Conservation (phyloP, 1,284 basidiomycete genomes). For the Ganoderma multipileum region DNA sequence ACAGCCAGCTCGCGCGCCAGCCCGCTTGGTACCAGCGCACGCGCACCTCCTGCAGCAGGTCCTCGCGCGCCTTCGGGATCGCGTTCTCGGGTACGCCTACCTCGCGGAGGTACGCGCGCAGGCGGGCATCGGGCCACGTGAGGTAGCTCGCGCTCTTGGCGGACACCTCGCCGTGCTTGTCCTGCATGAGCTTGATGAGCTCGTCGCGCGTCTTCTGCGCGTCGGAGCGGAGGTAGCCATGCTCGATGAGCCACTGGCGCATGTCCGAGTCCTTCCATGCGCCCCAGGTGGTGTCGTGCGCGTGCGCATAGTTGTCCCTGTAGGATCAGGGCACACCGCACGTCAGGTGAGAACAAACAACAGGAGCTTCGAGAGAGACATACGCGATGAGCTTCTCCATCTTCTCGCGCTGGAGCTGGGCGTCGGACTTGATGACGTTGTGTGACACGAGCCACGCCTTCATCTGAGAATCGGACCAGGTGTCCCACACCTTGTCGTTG, state of each 20-base stretch:
- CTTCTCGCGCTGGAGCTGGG: conserved; percentile 77
- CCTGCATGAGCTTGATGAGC: conserved; percentile 69
- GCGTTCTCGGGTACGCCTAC: conserved; percentile 70
- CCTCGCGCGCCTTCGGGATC: conserved; percentile 67
- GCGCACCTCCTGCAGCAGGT: conserved; percentile 80
- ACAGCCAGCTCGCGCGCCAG: conserved; percentile 63
- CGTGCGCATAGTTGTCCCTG: conserved; percentile 79
- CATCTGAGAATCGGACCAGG: conserved; percentile 76
- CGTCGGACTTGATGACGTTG: conserved; percentile 72
- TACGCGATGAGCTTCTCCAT: conserved; percentile 75
- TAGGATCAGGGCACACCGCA: neutral
- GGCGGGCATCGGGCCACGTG: conserved; percentile 89
- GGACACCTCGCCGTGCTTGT: conserved; percentile 59
- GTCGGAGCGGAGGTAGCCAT: conserved; percentile 76
- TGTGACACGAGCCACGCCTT: conserved; percentile 78
- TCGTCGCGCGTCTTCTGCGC: conserved; percentile 77
- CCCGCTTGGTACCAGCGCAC: conserved; percentile 64
- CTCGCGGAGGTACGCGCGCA: conserved; percentile 83
- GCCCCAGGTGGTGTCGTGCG: conserved; percentile 71
- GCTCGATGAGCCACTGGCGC: conserved; percentile 77
- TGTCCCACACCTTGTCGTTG: conserved; percentile 65
- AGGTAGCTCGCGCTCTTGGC: conserved; percentile 67
- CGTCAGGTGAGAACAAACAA: neutral
- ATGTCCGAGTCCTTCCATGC: conserved; percentile 86
- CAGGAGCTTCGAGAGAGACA: conserved; percentile 33